Conservation (phyloP, 106 monocot genomes). For the Iris macrosiphon region DNA sequence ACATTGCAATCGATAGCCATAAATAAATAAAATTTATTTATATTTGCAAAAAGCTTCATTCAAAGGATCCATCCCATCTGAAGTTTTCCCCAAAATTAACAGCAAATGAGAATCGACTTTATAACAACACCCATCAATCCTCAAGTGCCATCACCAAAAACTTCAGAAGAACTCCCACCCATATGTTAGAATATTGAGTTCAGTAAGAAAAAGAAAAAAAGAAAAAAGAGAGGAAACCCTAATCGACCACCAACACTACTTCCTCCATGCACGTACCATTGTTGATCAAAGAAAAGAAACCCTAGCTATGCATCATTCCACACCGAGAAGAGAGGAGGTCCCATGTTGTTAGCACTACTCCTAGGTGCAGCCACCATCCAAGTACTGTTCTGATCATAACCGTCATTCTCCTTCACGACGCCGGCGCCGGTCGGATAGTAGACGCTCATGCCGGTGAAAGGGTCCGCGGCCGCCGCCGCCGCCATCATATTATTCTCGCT, state of each 20-base stretch:
- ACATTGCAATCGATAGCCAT: too few relatives aligned
- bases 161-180: conserved; percentile 27
- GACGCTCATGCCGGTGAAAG: conserved; percentile 26
- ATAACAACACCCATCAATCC: conserved; percentile 2
- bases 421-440: conserved; percentile 22
- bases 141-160: conserved; percentile 48
- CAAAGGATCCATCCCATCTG: too few relatives aligned
- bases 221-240: too few relatives aligned
- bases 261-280: too few relatives aligned
- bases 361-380: conserved; percentile 10
- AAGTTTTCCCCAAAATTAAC: conserved; percentile 91
- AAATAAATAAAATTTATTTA: too few relatives aligned
- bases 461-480: conserved; percentile 19
- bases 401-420: conserved; percentile 13
- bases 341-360: conserved; percentile 26
- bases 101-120: conserved; percentile 15
- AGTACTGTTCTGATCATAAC: conserved; percentile 1
- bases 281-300: too few relatives aligned
- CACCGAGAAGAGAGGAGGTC: conserved; percentile 51
- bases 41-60: too few relatives aligned
- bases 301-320: conserved; percentile 58
- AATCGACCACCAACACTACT: conserved; percentile 11
- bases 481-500: conserved; percentile 30
- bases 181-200: not conserved
- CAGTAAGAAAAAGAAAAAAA: conserved; percentile 8